Evolutionary conservation across 2,329 filamentous ascomycete species (phyloP).

Genomic region (Fusarium transvaalense): DNA sequence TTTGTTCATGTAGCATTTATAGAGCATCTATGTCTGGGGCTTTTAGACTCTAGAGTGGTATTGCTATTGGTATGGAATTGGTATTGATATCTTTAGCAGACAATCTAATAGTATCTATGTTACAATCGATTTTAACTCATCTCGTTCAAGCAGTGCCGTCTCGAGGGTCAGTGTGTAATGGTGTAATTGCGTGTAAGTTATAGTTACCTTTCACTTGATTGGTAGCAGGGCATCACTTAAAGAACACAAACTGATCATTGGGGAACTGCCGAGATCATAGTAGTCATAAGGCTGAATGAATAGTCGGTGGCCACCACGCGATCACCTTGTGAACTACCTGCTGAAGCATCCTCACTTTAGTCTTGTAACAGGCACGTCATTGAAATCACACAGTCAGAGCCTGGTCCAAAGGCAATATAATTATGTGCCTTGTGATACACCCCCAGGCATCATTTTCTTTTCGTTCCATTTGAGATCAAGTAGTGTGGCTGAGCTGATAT

Average conservation of each 20-base stretch:
- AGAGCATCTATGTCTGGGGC: background rate
- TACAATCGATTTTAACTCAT: too few relatives aligned
- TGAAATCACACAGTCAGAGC: background rate
- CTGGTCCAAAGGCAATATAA: background rate
- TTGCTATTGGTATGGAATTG: background rate
- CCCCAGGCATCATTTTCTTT: background rate
- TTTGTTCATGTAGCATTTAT: background rate
- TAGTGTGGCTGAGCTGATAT: conserved; percentile 16
- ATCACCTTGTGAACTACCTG: background rate
- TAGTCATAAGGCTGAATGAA: background rate
- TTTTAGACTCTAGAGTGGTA: background rate
- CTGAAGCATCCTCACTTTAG: background rate
- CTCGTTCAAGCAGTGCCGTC: too few relatives aligned
- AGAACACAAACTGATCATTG: background rate
- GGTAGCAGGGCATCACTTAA: background rate
- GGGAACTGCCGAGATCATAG: background rate
- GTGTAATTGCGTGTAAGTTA: background rate
- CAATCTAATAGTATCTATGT: background rate
- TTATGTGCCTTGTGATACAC: background rate
- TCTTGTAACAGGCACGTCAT: conserved; percentile 8
- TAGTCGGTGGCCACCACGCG: background rate
- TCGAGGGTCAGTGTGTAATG: too few relatives aligned
- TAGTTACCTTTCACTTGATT: background rate
- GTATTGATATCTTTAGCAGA: background rate
- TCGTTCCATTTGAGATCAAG: background rate